Percentiles rank a stretch among this genome's conserved stretches.
phyloP scores from a whole-genome alignment of 2,329 filamentous ascomycete genomes.

The Pseudopithomyces maydicus region DNA sequence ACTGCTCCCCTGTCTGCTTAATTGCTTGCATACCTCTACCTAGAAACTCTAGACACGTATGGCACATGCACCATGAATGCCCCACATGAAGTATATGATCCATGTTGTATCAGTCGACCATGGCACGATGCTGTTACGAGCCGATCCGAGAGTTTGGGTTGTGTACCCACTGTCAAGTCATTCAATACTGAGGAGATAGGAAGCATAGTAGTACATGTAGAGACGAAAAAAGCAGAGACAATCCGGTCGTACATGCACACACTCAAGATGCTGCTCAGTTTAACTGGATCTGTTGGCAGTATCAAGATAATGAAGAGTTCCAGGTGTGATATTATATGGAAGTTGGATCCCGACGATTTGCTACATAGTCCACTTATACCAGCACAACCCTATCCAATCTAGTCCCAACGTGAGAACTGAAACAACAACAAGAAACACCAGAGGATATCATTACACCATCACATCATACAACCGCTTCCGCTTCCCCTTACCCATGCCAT shows the following conservation, averaged over 20 bases:
- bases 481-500: background rate
- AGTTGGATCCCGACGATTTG: background rate
- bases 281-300: too few species aligned
- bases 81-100: background rate
- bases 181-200: too few species aligned
- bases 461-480: background rate
- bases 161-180: too few species aligned
- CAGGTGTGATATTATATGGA: too few species aligned
- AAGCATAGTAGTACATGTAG: too few species aligned
- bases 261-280: too few species aligned
- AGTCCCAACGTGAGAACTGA: too few species aligned
- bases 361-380: background rate
- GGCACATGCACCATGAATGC: background rate
- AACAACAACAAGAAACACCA: conserved; percentile 1
- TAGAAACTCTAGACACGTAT: background rate
- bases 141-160: background rate
- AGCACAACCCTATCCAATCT: too few species aligned
- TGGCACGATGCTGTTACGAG: background rate
- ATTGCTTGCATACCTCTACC: too few species aligned
- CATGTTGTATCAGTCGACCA: background rate
- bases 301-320: too few species aligned
- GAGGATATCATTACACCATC: conserved; percentile 23
- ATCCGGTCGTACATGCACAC: too few species aligned
- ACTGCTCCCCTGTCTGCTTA: background rate
- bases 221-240: too few species aligned